phyloP scores from a whole-genome alignment of 2,329 filamentous ascomycete genomes.

The Ceratocystis papillata region DNA sequence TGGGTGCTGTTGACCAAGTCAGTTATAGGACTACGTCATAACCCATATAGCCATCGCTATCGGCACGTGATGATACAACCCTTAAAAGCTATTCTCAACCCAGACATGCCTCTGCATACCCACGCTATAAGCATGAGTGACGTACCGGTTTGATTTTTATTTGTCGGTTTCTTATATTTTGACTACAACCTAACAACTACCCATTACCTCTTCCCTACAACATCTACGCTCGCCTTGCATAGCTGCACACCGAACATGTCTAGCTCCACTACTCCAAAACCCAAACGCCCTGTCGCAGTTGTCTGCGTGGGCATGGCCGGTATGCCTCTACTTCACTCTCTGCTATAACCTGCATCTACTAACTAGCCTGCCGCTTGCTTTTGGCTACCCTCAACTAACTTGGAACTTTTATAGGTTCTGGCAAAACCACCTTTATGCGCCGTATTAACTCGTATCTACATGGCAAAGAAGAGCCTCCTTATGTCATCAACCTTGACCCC shows the following conservation, averaged over 20 bases:
- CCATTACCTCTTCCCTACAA: background rate
- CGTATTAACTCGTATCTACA: constrained; percentile 91
- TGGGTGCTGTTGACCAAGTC: too few relatives aligned
- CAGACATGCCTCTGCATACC: too few relatives aligned
- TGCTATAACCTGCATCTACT: too few relatives aligned
- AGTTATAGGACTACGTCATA: too few relatives aligned
- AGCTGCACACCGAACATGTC: background rate
- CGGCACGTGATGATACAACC: too few relatives aligned
- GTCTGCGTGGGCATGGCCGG: constrained; percentile 97
- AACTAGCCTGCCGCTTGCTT: too few relatives aligned
- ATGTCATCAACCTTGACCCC: constrained; percentile 94
- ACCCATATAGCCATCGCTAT: too few relatives aligned
- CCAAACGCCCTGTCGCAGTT: constrained; percentile 55
- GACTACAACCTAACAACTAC: too few relatives aligned
- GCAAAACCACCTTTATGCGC: constrained; percentile 99
- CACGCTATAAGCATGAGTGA: too few relatives aligned
- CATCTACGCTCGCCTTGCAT: background rate
- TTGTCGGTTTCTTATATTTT: too few relatives aligned
- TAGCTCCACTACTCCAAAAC: background rate
- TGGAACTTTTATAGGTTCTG: constrained; percentile 51
- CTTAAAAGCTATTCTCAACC: too few relatives aligned
- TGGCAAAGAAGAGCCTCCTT: constrained; percentile 66
- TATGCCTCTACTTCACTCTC: constrained; percentile 30
- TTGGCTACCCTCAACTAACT: constrained; percentile 12
- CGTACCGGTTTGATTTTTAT: too few relatives aligned